phyloP scores from a whole-genome alignment of 2,329 filamentous ascomycete species.

The Paramyrothecium roridum region DNA sequence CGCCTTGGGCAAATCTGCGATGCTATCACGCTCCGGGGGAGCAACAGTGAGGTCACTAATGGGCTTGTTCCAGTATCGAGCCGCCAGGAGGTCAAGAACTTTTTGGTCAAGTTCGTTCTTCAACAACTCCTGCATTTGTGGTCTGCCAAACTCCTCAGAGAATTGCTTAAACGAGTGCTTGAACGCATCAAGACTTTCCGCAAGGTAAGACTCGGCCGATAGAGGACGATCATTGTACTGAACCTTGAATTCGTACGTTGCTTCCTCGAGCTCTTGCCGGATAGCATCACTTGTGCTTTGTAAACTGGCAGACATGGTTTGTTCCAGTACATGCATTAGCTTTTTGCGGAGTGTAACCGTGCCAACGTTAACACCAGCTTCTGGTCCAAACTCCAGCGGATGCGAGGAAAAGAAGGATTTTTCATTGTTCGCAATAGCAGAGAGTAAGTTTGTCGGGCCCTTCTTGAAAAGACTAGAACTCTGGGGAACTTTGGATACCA shows the following conservation, averaged over 20 bases:
- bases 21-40: slow-evolving; percentile 65
- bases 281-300: slow-evolving; percentile 90
- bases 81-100: slow-evolving; percentile 87
- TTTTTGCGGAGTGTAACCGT: slow-evolving; percentile 89
- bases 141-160: slow-evolving; percentile 81
- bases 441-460: slow-evolving; percentile 74
- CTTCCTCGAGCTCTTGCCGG: slow-evolving; percentile 90
- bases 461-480: slow-evolving; percentile 76
- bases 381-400: slow-evolving; percentile 72
- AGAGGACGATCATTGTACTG: slow-evolving; percentile 97
- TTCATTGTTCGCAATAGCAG: slow-evolving; percentile 83
- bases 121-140: slow-evolving; percentile 83
- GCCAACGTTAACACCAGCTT: slow-evolving; percentile 72
- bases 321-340: slow-evolving; percentile 93
- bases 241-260: slow-evolving; percentile 98
- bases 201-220: slow-evolving; percentile 93
- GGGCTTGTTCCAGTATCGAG: slow-evolving; percentile 96
- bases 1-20: slow-evolving; percentile 78
- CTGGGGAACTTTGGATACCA: slow-evolving; percentile 78
- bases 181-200: slow-evolving; percentile 91
- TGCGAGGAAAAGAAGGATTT: slow-evolving; percentile 82
- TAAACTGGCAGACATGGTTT: slow-evolving; percentile 92
- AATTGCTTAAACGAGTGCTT: slow-evolving; percentile 98
- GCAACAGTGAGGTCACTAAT: slow-evolving; percentile 74
- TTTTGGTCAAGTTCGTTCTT: slow-evolving; percentile 94